Evolutionary conservation across 2,329 filamentous ascomycete genomes (phyloP), one percentile per base, ranked within the genome.

Genomic region (Coniochaeta prunicola): DNA sequence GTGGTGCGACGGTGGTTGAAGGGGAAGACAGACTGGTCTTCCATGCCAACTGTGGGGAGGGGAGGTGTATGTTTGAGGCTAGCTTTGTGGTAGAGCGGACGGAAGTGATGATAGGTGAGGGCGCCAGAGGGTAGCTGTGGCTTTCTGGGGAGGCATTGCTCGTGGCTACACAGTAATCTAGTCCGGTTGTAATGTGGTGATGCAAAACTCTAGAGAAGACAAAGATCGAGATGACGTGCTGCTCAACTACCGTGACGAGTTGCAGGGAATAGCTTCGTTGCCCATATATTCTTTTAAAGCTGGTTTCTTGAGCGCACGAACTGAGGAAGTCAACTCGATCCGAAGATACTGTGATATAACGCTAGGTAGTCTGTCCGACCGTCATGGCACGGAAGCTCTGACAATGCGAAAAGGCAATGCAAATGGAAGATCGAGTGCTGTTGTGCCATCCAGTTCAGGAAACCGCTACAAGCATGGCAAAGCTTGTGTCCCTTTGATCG

Each of bases 1-100:
- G 76, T 8, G 77, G 76, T 12, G 74, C 71, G 31, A 59, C 54
- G 19, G 58, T 48, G 30, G 59, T 45, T 7, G 12, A 15, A 1
- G 63, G 60, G 0, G 57, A 34, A 0, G 61, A 56, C 4, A 59
- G 50, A 55, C 45, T 66, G 55, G 54, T 66, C 12, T 65, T 65
- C 40, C 64, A 66, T 57, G 64, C 63, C 38, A 57, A 65, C 31
- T 66, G 64, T 57, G 33, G 24, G 24, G 56, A 58, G 42, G 64
- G 64, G 36, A 59, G 65, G 56, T 66, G 65, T 57, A 48, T 66
- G 59, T 66, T 31, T 53, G 50, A 31, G 26, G 15, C 26, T 19
- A 28, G 2, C 4, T 31, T 33, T 21, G 13, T 8, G 50, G 50
- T 53, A 15, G 50, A 53, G 4, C 21, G 5, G 24, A 17, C 4